phyloP scores from a whole-genome alignment of 1,284 basidiomycete species.

The Ganoderma leucocontextum region DNA sequence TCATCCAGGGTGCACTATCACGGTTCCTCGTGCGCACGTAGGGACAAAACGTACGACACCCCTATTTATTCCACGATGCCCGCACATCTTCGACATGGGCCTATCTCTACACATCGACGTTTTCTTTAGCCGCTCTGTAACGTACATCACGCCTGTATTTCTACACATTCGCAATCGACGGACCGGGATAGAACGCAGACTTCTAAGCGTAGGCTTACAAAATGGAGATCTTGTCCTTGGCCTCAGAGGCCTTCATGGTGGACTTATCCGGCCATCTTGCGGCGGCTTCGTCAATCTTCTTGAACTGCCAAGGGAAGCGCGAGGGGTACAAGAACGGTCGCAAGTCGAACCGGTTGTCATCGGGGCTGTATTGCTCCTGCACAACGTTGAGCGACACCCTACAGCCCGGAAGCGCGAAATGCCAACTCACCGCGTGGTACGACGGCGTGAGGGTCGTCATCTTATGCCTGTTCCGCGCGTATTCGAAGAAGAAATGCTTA shows the following conservation, averaged over 20 bases:
- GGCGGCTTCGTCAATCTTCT: conserved; percentile 90
- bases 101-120: conserved; percentile 21
- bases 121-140: conserved; percentile 28
- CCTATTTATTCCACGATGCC: conserved; percentile 8
- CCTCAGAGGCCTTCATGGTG: conserved; percentile 31
- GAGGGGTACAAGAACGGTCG: conserved; percentile 96
- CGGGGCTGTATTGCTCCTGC: conserved; percentile 94
- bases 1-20: conserved; percentile 78
- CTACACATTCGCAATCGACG: conserved; percentile 16
- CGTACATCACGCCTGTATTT: conserved; percentile 29
- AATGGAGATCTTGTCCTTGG: conserved; percentile 30
- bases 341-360: conserved; percentile 96
- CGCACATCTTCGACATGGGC: conserved; percentile 12
- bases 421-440: conserved; percentile 86
- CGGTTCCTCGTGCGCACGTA: conserved; percentile 45
- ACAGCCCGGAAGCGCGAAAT: conserved; percentile 9
- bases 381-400: background rate
- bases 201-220: background rate
- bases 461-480: conserved; percentile 97
- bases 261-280: conserved; percentile 79
- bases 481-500: conserved; percentile 96
- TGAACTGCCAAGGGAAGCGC: conserved; percentile 96
- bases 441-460: conserved; percentile 98
- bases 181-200: background rate
- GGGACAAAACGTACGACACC: background rate